A percentile compares a stretch with the other conserved stretches of the same genome.
Conservation (phyloP, 164 flowering plant genomes). For the Magnolia officinalis region DNA sequence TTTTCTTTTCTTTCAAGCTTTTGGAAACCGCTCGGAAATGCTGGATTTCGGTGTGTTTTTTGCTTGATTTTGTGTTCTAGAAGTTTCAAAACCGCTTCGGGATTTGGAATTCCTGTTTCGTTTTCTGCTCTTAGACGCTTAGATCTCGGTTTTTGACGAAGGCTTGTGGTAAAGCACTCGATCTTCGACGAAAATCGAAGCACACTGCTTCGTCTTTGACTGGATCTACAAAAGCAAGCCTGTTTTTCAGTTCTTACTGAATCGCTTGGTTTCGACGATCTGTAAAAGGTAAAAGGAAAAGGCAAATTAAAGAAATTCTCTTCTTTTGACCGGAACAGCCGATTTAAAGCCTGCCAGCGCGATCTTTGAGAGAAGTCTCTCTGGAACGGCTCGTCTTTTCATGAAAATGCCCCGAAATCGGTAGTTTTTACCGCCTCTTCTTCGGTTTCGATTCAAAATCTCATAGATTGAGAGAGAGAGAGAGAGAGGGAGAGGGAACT, state of each 20-base stretch:
- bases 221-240: background rate
- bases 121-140: background rate
- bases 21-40: background rate
- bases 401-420: background rate
- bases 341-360: slow-evolving; percentile 1
- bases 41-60: background rate
- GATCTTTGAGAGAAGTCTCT: background rate
- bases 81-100: background rate
- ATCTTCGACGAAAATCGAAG: background rate
- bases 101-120: background rate
- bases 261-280: background rate
- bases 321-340: slow-evolving; percentile 4
- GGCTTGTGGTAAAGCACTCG: background rate
- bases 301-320: background rate
- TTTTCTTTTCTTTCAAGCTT: no score
- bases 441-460: background rate
- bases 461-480: background rate
- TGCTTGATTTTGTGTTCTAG: background rate
- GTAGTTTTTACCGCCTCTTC: background rate
- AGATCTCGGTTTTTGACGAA: background rate
- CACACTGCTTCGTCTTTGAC: background rate
- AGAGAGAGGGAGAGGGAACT: background rate
- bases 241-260: background rate
- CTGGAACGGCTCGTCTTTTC: slow-evolving; percentile 15
- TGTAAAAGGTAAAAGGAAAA: background rate